A percentile compares a stretch with the other conserved stretches of the same genome.
These are phyloP conservation scores for Termitomyces sp. DNA, from an alignment of 768 basidiomycete genomes.

Conservation along the genomic window DNA sequence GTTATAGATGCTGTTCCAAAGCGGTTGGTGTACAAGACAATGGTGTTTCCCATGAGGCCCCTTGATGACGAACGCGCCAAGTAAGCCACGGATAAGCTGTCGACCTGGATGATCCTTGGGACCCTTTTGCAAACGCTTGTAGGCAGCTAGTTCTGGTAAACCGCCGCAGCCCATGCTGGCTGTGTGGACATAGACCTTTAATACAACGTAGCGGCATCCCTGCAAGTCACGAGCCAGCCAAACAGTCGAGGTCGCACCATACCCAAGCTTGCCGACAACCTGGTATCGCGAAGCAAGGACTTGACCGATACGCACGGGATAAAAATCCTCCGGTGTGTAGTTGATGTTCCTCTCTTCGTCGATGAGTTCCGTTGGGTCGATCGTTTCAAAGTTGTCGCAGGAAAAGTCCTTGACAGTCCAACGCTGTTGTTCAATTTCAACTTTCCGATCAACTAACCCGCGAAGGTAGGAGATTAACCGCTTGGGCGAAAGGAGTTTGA, in stretches of 20 bases:
- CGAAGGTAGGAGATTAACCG: too few relatives aligned
- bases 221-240: slow-evolving; percentile 21
- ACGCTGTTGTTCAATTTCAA: not conserved
- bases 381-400: not conserved
- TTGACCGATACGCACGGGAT: slow-evolving; percentile 29
- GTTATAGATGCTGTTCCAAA: not conserved
- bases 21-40: slow-evolving; percentile 1
- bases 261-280: slow-evolving; percentile 30
- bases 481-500: not conserved
- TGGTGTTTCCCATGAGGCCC: not conserved
- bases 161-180: not conserved
- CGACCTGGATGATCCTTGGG: not conserved
- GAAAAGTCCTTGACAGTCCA: not conserved
- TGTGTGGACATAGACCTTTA: slow-evolving; percentile 10
- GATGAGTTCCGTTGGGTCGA: not conserved
- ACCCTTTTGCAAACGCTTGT: not conserved
- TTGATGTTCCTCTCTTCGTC: slow-evolving; percentile 20
- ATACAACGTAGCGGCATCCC: slow-evolving; percentile 7
- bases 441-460: too few relatives aligned
- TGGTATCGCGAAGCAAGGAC: slow-evolving; percentile 24
- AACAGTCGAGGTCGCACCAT: slow-evolving; percentile 21
- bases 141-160: not conserved
- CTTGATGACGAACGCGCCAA: not conserved
- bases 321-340: slow-evolving; percentile 20
- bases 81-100: not conserved